Evolutionary conservation across 345 rosid genomes (phyloP), one percentile per base, ranked within the genome.

Genomic region (Iberis pinnata): DNA sequence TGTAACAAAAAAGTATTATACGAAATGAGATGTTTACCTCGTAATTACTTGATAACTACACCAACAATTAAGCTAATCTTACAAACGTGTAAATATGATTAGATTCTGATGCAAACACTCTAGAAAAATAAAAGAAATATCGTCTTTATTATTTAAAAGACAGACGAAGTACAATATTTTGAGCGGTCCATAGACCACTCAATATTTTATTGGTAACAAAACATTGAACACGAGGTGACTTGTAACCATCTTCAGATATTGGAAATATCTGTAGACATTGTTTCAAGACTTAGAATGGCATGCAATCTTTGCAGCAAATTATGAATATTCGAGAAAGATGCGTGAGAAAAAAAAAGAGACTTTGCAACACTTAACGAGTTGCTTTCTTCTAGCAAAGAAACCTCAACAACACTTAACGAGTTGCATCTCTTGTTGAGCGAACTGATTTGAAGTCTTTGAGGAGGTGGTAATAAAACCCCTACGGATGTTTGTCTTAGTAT

Each of bases 151-250:
- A n/a, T n/a, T n/a, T n/a, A n/a, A n/a, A n/a, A n/a, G n/a, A n/a
- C n/a, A n/a, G n/a, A n/a, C n/a, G n/a, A n/a, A n/a, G n/a, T n/a
- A n/a, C n/a, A n/a, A n/a, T n/a, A n/a, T n/a, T n/a, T n/a, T n/a
- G n/a, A n/a, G n/a, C n/a, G n/a, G n/a, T n/a, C n/a, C n/a, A n/a
- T n/a, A n/a, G n/a, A n/a, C n/a, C n/a, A n/a, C n/a, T n/a, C n/a
- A n/a, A n/a, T n/a, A n/a, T n/a, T n/a, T 92, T 60, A 59, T 92
- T 71, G 98, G 88, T 76, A 63, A 69, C 53, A 76, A 71, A 70
- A 68, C 52, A 75, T 81, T 29, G 84, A 93, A 40, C 83, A 88
- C 8, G 96, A 81, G 79, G 93, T 85, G 35, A 76, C 93, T 2
- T 44, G 73, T 38, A 84, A 88, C 60, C 95, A 82, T 75, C 82